Evolutionary conservation across 176 grass and related monocot genomes (phyloP), one percentile per base, ranked within the genome.

Genomic region (Tillandsia fasciculata): DNA sequence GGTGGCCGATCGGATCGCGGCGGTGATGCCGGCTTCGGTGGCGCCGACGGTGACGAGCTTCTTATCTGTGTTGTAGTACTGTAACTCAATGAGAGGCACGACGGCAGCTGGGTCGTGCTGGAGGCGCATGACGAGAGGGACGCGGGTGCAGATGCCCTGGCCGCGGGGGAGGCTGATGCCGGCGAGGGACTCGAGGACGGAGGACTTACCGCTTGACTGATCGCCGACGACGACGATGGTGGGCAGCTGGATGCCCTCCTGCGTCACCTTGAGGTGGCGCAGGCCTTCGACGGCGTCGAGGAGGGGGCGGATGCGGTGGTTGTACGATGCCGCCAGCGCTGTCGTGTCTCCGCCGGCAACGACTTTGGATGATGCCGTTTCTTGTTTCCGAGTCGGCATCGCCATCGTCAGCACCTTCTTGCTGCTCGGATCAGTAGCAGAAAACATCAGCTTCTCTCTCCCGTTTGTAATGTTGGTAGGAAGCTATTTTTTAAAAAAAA

Each of bases 151-250:
- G 51, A 82, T 82, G 48, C 80, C 73, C 27, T 82, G 80, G 5
- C 80, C 80, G 1, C 73, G 66, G 0, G 80, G 80, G 6, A 77
- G 61, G 26, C 73, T 82, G 56, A 82, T 76, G 48, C 80, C 80
- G 1, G 80, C 73, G 2, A 82, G 67, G 9, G 80, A 82, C 27
- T 82, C 80, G 2, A 82, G 73, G 12, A 82, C 67, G 49, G 70
- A 75, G 1, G 80, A 82, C 61, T 82, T 82, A 10, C 73, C 80
- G 26, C 80, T 82, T 0, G 67, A 71, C 52, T 82, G 73, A 17
- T 77, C 80, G 2, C 80, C 80, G 6, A 82, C 73, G n/a, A 82
- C 73, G 10, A 82, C 80, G 50, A 82, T 82, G 26, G 73, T 82
- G 27, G 80, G 80, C 0, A 82, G 73, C 59, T 72, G 66, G 23